phyloP scores from a whole-genome alignment of 805 yeast species.

The Aciculoconidium aculeatum region DNA sequence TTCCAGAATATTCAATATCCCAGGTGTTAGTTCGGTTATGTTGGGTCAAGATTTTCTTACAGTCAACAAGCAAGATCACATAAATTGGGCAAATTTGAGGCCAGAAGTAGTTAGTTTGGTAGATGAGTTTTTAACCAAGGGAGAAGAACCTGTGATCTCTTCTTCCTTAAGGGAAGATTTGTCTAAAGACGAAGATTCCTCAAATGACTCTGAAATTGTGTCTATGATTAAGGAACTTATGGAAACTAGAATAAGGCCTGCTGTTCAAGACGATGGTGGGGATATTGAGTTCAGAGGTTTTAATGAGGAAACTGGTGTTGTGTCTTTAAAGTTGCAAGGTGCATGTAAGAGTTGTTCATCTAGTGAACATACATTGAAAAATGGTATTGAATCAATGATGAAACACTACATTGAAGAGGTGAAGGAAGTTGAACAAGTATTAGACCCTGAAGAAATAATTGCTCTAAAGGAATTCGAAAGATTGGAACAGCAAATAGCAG shows the following conservation, averaged over 20 bases:
- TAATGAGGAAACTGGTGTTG: conserved; percentile 81
- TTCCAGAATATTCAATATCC: conserved; percentile 47
- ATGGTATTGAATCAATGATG: conserved; percentile 97
- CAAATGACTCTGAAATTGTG: conserved; percentile 58
- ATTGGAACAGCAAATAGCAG: conserved; percentile 48
- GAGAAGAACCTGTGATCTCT: conserved; percentile 35
- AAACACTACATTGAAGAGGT: conserved; percentile 97
- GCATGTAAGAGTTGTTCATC: conserved; percentile 94
- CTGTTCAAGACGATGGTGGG: conserved; percentile 98
- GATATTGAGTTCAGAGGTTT: conserved; percentile 87
- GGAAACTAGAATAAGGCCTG: conserved; percentile 93
- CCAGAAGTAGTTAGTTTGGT: conserved; percentile 64
- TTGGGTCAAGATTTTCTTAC: conserved; percentile 72
- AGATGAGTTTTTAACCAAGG: conserved; percentile 38
- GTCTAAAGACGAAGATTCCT: conserved; percentile 37
- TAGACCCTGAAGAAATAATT: conserved; percentile 69
- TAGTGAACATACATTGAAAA: conserved; percentile 85
- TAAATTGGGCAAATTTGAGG: conserved; percentile 52
- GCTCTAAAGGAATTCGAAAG: conserved; percentile 82
- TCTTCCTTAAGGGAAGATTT: conserved; percentile 35
- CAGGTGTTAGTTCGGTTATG: conserved; percentile 67
- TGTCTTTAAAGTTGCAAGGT: conserved; percentile 83
- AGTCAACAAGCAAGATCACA: conserved; percentile 56
- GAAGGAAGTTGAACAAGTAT: conserved; percentile 77
- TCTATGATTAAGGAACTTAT: conserved; percentile 88